Evolutionary conservation across 2,329 filamentous ascomycete genomes (phyloP), one percentile per base, ranked within the genome.

Genomic region (Diplodia intermedia): DNA sequence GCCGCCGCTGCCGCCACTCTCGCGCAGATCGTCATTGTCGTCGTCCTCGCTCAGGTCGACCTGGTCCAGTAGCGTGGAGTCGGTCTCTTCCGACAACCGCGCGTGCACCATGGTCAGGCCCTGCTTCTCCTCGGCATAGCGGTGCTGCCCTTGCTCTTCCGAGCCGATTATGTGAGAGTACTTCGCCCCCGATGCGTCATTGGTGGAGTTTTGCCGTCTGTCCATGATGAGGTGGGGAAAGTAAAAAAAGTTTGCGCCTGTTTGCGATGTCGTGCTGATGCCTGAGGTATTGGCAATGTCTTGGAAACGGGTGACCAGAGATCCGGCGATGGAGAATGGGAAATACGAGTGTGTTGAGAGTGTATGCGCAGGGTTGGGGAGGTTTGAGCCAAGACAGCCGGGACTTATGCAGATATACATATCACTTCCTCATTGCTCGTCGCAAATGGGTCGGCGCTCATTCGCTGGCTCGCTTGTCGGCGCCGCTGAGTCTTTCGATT

Each of bases 51-150:
- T 40, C 52, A 55, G 52, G 53, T 66, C 63, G 6, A 38, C 33
- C 38, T 56, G 52, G 9, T 50, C 63, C 11, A 66, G 52, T 14
- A 66, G 40, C 3, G 53, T 66, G 7, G 53, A 57, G 38, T 66
- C 63, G 5, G 63, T 66, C 29, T 66, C 63, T 36, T 66, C 63
- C 9, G 63, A 66, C 26, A 56, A 23, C 38, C 63, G 63, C 18
- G 40, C 36, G n/a, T 43, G 52, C 20, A 56, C 18, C 49, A 55
- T 55, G 14, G 43, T 47, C 3, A 65, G 62, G 47, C 52, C 26
- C 18, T 57, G 38, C 40, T 57, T 49, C 52, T 66, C 53, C 40
- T 66, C 53, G 20, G 53, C 53, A 56, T 66, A 38, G 23, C 54
- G 9, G 18, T 29, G 15, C 43, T 20, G n/a, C 43, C 18, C 43